Conservation (phyloP, 2,329 filamentous ascomycete genomes). For the Amauroascus niger region DNA sequence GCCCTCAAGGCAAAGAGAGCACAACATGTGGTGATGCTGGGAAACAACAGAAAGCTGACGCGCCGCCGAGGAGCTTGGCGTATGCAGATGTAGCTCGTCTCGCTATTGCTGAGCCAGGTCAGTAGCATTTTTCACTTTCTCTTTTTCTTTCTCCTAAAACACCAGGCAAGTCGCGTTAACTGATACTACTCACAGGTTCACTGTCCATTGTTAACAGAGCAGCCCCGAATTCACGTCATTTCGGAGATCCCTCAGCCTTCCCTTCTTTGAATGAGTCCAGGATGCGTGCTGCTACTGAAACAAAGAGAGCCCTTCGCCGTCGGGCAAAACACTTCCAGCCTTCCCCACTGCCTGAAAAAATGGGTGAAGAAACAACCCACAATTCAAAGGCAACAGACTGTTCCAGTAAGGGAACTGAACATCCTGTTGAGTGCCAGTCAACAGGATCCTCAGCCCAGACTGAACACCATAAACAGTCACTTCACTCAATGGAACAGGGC, state of each 20-base stretch:
- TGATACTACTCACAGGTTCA: background rate
- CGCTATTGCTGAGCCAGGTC: slow-evolving; percentile 1
- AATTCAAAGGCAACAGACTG: background rate
- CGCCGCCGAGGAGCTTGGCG: background rate
- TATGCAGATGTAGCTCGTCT: slow-evolving; percentile 3
- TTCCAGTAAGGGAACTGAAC: background rate
- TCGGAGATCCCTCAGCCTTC: background rate
- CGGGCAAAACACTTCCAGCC: background rate
- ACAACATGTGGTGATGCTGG: background rate
- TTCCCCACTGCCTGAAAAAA: background rate
- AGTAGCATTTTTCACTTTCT: background rate
- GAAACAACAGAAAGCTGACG: background rate
- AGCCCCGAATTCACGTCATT: background rate
- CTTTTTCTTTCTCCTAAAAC: background rate
- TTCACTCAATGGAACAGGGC: too few species aligned
- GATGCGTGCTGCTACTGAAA: background rate
- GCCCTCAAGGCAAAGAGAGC: background rate
- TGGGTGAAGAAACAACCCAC: background rate
- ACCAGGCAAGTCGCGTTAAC: background rate
- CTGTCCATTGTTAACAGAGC: background rate
- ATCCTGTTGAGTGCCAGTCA: background rate
- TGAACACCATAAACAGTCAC: too few species aligned
- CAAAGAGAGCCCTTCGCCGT: slow-evolving; percentile 2
- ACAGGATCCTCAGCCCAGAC: too few species aligned
- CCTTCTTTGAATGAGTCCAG: background rate